Evolutionary conservation across 306 rosid genomes (phyloP), one percentile per base, ranked within the genome.

Genomic region (Potentilla sterilis): DNA sequence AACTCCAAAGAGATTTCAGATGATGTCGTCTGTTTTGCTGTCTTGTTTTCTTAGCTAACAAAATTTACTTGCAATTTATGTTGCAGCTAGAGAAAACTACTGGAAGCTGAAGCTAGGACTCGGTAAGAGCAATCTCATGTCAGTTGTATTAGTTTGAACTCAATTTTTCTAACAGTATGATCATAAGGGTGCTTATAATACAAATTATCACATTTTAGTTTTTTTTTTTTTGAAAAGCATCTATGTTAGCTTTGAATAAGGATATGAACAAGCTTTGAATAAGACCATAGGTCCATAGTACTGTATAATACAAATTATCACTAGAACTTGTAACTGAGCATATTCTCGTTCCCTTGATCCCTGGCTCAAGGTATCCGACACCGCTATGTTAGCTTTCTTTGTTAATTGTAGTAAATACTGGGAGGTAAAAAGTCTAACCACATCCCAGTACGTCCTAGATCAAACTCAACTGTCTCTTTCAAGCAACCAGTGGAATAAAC

Each of bases 101-200:
- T 6, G 2, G 59, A 0, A 3, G 19, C 38, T 65, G 48, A 68
- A 67, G 86, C 65, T 81, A 22, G 79, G 80, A 73, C 66, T 89
- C 76, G 91, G 97, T 91, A 85, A 77, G 67, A 43, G 41, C 67
- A 21, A 24, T 9, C 15, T 41, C 61, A 47, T 74, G 0, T 1
- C 5, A 34, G 7, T 6, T 34, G 13, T 22, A 59, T 24, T 11
- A 24, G 19, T 11, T 24, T 24, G 40, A 10, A 59, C 65, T 59
- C 38, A 13, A 9, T 24, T 24, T 9, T 22, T 57, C 22, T 0
- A 3, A 21, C 14, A 57, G 63, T 57, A 57, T 10, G 0, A 51
- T 67, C 6, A 38, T 38, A 3, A 38, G 41, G 6, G 41, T 38
- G 2, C 41, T 5, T 38, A 38, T 38, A 3, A 38, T 28, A 28